phyloP scores from a whole-genome alignment of 1,284 basidiomycete genomes.

The Stygiomarasmius scandens region DNA sequence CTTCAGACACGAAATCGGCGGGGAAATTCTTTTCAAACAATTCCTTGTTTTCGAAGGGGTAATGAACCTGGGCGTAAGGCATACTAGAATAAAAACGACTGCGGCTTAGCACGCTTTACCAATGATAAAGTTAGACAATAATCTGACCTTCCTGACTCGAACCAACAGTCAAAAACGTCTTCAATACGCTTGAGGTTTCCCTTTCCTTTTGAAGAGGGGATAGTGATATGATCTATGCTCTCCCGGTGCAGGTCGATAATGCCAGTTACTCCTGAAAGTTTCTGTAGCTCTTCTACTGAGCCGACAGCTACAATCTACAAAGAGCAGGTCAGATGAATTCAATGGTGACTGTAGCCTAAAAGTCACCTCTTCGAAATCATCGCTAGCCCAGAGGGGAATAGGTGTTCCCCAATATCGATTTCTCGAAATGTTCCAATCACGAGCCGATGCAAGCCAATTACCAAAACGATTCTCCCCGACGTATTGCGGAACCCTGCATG shows the following conservation, averaged over 20 bases:
- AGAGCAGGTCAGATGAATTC: background rate
- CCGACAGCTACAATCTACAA: constrained; percentile 82
- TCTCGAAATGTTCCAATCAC: constrained; percentile 99
- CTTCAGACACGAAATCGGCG: constrained; percentile 98
- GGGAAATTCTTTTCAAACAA: constrained; percentile 86
- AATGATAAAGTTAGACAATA: no score
- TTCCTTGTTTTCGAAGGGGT: constrained; percentile 97
- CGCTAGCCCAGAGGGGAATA: constrained; percentile 94
- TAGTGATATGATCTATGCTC: constrained; percentile 94
- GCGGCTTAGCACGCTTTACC: no score
- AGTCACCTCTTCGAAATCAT: constrained; percentile 90
- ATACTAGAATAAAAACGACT: no score
- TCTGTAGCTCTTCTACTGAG: constrained; percentile 89
- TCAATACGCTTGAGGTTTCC: constrained; percentile 88
- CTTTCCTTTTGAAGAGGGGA: constrained; percentile 91
- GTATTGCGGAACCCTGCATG: constrained; percentile 80
- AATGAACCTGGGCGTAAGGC: constrained; percentile 98
- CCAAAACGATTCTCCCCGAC: constrained; percentile 95
- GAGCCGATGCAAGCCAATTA: constrained; percentile 96
- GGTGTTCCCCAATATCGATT: constrained; percentile 99
- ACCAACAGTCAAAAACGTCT: constrained; percentile 99
- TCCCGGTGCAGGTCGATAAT: constrained; percentile 96
- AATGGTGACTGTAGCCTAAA: no score
- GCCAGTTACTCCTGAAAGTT: constrained; percentile 82
- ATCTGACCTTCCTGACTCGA: constrained; percentile 93